Evolutionary conservation across 2,329 filamentous ascomycete genomes (phyloP), one percentile per base, ranked within the genome.

Genomic region (Penicillium sp.): DNA sequence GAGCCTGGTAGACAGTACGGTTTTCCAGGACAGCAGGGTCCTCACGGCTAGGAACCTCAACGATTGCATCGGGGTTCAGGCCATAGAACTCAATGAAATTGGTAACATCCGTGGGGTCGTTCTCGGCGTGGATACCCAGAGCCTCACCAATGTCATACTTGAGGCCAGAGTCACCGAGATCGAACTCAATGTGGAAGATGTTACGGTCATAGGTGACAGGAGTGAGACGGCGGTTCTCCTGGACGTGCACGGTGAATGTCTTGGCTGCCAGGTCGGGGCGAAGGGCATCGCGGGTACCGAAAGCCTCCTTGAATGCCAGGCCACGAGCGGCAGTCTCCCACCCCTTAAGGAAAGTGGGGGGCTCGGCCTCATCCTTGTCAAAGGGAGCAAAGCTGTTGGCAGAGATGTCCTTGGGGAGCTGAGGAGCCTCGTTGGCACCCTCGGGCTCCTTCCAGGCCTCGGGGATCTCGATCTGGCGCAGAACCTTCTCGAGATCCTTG

Each of bases 111-210:
- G 80, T 77, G 40, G 86, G 81, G 71, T 97, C 88, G 74, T 99
- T 99, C 75, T 97, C 90, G 6, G 91, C 90, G 72, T 99, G 94
- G 57, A 99, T 92, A 60, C 94, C 94, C 15, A 99, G 86, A 40
- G 94, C 94, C 78, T 99, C 94, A 51, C 94, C 94, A 66, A 99
- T 97, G 70, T 96, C 90, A 77, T 99, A 99, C 34, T 85, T 96
- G 59, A 99, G 85, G 32, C 92, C 93, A 27, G 93, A 96, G 66
- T 87, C 77, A 54, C 93, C 93, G 20, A 99, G 84, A 68, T 97
- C 94, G 67, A 99, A 99, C 76, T 99, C 94, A 57, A 99, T 97
- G 78, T 99, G 94, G 87, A 99, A 99, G 75, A 99, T 97, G 81
- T 99, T 97, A 64, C 94, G 91, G 74, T 97, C 92, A 70, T 99